Evolutionary conservation across 768 basidiomycete species (phyloP), one percentile per base, ranked within the genome.

Genomic region (Mycena maculata): DNA sequence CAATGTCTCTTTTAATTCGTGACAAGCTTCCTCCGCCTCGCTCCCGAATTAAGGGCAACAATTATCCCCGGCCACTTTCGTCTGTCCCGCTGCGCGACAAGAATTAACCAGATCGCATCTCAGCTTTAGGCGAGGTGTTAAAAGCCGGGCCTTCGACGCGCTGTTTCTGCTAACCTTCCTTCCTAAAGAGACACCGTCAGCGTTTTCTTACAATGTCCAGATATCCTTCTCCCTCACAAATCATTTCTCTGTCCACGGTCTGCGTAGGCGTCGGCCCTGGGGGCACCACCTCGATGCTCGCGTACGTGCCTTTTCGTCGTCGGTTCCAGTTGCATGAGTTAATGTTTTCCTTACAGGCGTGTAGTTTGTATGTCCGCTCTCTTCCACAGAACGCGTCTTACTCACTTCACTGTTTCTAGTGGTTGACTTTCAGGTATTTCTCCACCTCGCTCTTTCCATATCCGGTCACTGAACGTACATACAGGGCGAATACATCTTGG

Each of bases 211-310:
- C 67, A 27, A 82, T 82, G 79, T 76, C 81, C 36, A 76, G 77
- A 58, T 71, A 79, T 63, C 78, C 78, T 23, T 71, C 79, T 44
- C 71, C 74, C 25, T 88, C 79, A 45, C 84, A 84, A 60, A 82
- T 88, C 68, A 76, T 91, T 45, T 84, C 88, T 9, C 76, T 93
- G 45, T 86, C 90, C 18, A 92, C 88, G 69, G 81, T 83, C 55
- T 88, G 88, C 68, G 90, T 93, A n/a, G 93, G 93, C 15, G 64
- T 65, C 33, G 64, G 64, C 15, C 64, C 64, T 20, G 92, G 92
- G 4, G 93, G 93, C 9, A 90, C 90, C 18, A 94, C 93, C 2
- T 86, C 89, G 41, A 91, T 94, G 89, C 82, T 94, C 38, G 93
- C 92, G 93, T 93, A 80, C 68, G 90, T 84, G 45, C 16, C 38